Percentiles rank a stretch among this genome's conserved stretches.
phyloP scores from a whole-genome alignment of 1,284 basidiomycete species.

The Tylopilus orsonianus region DNA sequence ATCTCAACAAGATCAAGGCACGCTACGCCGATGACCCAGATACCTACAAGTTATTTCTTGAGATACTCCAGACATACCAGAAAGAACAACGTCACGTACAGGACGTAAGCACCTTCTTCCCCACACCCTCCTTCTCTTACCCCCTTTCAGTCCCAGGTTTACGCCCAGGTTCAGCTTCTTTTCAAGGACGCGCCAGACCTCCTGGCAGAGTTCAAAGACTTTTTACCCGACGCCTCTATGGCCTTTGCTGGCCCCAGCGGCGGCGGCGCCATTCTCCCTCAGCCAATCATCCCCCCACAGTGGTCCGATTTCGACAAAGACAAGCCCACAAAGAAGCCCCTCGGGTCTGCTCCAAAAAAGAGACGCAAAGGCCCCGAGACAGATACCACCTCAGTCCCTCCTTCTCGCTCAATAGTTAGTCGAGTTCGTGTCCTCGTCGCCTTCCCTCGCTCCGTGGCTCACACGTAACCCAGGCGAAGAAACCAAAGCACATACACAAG shows the following conservation, averaged over 20 bases:
- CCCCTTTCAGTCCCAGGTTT: slow-evolving; percentile 67
- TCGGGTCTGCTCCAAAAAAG: slow-evolving; percentile 47
- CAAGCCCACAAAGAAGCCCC: slow-evolving; percentile 46
- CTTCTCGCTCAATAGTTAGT: slow-evolving; percentile 43
- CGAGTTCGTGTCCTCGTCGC: slow-evolving; percentile 32
- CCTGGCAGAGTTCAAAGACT: slow-evolving; percentile 94
- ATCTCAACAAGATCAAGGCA: slow-evolving; percentile 98
- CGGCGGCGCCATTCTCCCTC: slow-evolving; percentile 43
- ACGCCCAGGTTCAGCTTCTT: slow-evolving; percentile 87
- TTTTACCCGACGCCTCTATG: slow-evolving; percentile 75
- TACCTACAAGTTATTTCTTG: slow-evolving; percentile 97
- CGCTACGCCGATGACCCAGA: slow-evolving; percentile 90
- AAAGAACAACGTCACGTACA: slow-evolving; percentile 89
- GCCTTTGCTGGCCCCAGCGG: slow-evolving; percentile 38
- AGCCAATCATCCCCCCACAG: slow-evolving; percentile 38
- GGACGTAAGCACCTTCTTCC: slow-evolving; percentile 61
- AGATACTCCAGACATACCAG: slow-evolving; percentile 97
- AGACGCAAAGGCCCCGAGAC: slow-evolving; percentile 49
- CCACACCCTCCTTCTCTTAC: slow-evolving; percentile 5
- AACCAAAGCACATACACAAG: slow-evolving; percentile 58
- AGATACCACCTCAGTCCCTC: slow-evolving; percentile 54
- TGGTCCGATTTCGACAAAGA: slow-evolving; percentile 47
- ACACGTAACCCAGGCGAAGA: slow-evolving; percentile 46
- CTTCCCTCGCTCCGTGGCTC: slow-evolving; percentile 7
- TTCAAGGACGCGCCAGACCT: slow-evolving; percentile 95